These are phyloP conservation scores for Barnettozyma hawaiiensis DNA, from an alignment of 1,139 yeast species.

Conservation along the genomic window DNA sequence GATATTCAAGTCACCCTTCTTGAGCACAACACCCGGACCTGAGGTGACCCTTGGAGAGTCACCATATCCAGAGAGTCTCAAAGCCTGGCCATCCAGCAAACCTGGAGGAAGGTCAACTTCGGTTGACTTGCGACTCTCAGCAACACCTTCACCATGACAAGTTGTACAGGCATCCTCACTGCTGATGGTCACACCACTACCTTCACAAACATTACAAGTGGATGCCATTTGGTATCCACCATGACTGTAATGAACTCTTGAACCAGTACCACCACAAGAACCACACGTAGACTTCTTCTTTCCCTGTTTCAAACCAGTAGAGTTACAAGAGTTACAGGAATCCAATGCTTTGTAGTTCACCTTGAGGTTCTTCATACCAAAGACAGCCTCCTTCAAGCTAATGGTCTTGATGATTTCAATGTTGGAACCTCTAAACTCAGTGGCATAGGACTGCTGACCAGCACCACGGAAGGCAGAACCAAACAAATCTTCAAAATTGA, in stretches of 20 bases:
- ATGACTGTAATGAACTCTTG: conserved; percentile 73
- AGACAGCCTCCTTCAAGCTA: conserved; percentile 80
- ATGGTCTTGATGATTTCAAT: conserved; percentile 74
- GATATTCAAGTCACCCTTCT: conserved; percentile 83
- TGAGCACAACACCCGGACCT: conserved; percentile 54
- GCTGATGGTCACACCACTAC: conserved; percentile 77
- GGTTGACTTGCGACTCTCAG: conserved; percentile 59
- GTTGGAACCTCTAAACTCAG: conserved; percentile 85
- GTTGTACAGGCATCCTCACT: conserved; percentile 64
- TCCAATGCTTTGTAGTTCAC: conserved; percentile 73
- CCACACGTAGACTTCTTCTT: conserved; percentile 75
- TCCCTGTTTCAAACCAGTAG: conserved; percentile 78
- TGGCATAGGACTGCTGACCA: conserved; percentile 39
- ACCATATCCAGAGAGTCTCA: conserved; percentile 84
- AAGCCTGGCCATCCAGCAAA: conserved; percentile 75
- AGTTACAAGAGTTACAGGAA: conserved; percentile 73
- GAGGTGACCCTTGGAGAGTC: conserved; percentile 76
- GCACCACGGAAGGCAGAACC: conserved; percentile 57
- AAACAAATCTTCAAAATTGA: conserved; percentile 83
- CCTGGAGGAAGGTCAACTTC: conserved; percentile 87
- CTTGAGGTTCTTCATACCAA: conserved; percentile 60
- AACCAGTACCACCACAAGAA: conserved; percentile 91
- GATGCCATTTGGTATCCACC: conserved; percentile 98
- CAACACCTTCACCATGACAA: conserved; percentile 90
- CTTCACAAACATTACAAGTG: conserved; percentile 83